Conservation (phyloP, 805 yeast species). For the Metschnikowia gelsemii region DNA sequence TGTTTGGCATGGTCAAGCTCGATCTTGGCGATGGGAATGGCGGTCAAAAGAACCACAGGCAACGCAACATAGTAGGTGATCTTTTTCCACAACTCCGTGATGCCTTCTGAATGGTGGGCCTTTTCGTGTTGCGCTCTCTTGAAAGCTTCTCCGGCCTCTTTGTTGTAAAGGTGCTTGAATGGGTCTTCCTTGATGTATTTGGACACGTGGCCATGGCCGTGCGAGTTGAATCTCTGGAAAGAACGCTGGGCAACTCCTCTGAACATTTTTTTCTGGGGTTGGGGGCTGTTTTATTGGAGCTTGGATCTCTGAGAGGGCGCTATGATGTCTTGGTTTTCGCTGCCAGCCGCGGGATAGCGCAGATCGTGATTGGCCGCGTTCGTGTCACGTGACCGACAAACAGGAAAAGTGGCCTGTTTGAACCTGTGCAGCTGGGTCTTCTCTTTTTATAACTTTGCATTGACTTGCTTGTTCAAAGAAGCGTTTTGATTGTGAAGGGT, state of each 20-base stretch:
- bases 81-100: constrained; percentile 82
- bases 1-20: constrained; percentile 91
- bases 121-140: constrained; percentile 59
- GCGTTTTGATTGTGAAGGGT: too few species aligned
- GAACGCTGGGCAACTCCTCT: constrained; percentile 37
- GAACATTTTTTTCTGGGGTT: constrained; percentile 27
- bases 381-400: constrained; percentile 13
- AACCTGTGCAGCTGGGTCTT: not conserved
- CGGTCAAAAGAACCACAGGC: constrained; percentile 76
- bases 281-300: not conserved
- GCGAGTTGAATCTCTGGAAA: constrained; percentile 41
- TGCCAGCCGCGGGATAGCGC: constrained; percentile 1
- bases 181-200: constrained; percentile 42
- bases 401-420: constrained; percentile 6
- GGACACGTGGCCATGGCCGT: constrained; percentile 44
- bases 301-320: not conserved
- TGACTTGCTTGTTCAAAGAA: too few species aligned
- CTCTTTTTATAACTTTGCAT: too few species aligned
- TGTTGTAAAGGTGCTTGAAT: constrained; percentile 41
- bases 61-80: constrained; percentile 75
- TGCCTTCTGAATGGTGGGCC: constrained; percentile 73
- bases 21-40: constrained; percentile 75
- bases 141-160: constrained; percentile 72
- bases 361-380: constrained; percentile 8
- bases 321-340: not conserved